Conservation (phyloP, 106 monocot species). For the Gastrodia elata region DNA sequence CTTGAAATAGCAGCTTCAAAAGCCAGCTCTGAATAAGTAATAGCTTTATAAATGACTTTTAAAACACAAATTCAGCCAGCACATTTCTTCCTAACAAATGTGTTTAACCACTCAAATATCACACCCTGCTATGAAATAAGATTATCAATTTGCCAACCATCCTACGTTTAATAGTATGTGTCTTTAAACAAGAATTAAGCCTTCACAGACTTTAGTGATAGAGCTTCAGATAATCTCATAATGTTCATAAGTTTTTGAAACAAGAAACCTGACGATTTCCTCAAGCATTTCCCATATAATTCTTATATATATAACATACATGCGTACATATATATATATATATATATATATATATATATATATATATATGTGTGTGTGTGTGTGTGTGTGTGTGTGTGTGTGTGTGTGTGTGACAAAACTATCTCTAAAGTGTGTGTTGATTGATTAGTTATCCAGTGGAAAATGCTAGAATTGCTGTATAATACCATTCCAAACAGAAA, state of each 20-base stretch:
- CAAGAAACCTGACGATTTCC: not conserved
- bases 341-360: too few species aligned
- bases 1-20: too few species aligned
- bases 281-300: not conserved
- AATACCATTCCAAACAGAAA: too few species aligned
- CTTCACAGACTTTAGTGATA: not conserved
- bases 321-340: too few species aligned
- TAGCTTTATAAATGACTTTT: not conserved
- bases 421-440: too few species aligned
- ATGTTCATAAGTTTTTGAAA: not conserved
- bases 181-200: not conserved
- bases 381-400: too few species aligned
- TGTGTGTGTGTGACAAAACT: too few species aligned
- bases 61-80: not conserved
- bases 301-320: too few species aligned
- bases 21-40: too few species aligned
- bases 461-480: too few species aligned
- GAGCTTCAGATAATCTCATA: not conserved
- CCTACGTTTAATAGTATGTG: not conserved
- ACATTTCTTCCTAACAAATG: not conserved
- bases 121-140: not conserved
- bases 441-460: too few species aligned
- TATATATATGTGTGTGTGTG: too few species aligned
- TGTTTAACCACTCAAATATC: not conserved
- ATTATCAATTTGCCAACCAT: not conserved